Evolutionary conservation across 73 alveolate genomes (phyloP).

Genomic region (Breviolum minutum): DNA sequence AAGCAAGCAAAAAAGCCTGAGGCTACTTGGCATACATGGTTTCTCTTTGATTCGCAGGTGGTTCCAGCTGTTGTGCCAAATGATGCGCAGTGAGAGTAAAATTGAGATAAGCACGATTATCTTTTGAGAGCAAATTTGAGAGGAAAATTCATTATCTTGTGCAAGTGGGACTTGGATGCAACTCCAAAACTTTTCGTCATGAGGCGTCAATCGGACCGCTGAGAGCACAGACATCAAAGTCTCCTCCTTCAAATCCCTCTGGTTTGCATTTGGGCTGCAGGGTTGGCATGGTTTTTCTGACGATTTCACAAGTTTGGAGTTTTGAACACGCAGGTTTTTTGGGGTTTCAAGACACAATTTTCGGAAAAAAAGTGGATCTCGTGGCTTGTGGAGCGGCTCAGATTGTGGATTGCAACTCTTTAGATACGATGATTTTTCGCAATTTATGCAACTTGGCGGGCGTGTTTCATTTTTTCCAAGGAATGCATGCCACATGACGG

Average conservation of each 20-base stretch:
- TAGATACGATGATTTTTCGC: background rate
- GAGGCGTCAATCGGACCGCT: background rate
- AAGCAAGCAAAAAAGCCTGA: too few relatives aligned
- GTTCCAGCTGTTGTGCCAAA: too few relatives aligned
- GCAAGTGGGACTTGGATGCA: too few relatives aligned
- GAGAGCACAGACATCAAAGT: conserved; percentile 15
- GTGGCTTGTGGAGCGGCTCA: too few relatives aligned
- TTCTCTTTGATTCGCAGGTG: too few relatives aligned
- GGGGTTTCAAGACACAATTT: background rate
- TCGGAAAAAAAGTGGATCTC: background rate
- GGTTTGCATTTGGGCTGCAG: background rate
- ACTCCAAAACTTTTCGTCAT: too few relatives aligned
- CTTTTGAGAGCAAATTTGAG: too few relatives aligned
- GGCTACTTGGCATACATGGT: too few relatives aligned
- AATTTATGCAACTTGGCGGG: background rate
- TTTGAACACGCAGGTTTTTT: background rate
- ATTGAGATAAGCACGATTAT: too few relatives aligned
- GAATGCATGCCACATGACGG: conserved; percentile 65
- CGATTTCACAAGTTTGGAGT: background rate
- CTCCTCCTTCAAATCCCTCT: conserved; percentile 12
- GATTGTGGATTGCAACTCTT: background rate
- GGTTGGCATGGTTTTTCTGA: background rate
- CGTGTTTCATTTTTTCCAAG: background rate
- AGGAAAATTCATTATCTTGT: too few relatives aligned
- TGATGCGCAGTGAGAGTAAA: too few relatives aligned